Conservation (phyloP, 306 rosid genomes). For the barrel medic (Medicago truncatula) region MtrunA17r5.0-ANR NC_053045.1:63629501-63630000, state of each 20-base stretch:
- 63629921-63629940: constrained; percentile 62
- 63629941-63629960: constrained; percentile 58
- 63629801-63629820: background rate
- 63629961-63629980: constrained; percentile 68
- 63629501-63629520: background rate
- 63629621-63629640: background rate
- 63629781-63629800: background rate
- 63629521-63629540: background rate
- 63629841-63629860: constrained; percentile 72
- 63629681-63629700: background rate
- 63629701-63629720: background rate
- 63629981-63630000: constrained; percentile 56
- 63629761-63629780: background rate
- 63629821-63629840: constrained; percentile 50
- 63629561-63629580: background rate
- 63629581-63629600: no score
- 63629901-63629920: constrained; percentile 58
- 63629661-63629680: background rate
- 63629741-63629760: background rate
- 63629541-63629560: background rate
- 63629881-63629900: constrained; percentile 78
- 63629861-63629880: constrained; percentile 79
- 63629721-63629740: background rate
- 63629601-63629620: background rate
- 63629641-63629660: background rate